Evolutionary conservation across 2,329 filamentous ascomycete species (phyloP).

Genomic region (Neoascochyta sp.): DNA sequence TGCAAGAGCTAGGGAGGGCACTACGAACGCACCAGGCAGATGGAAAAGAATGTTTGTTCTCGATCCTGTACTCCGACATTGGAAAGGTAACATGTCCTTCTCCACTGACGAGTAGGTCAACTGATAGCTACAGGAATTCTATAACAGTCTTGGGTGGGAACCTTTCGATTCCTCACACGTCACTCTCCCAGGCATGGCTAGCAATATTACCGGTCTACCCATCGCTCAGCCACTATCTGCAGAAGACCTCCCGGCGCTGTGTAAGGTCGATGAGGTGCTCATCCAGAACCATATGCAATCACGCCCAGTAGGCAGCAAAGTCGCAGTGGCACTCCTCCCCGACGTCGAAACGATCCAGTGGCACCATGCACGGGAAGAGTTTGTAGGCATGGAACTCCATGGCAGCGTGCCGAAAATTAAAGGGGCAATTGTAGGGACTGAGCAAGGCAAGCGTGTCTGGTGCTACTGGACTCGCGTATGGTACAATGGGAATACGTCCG

Average conservation of each 20-base stretch:
- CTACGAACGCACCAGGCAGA: slow-evolving; percentile 53
- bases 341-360: slow-evolving; percentile 66
- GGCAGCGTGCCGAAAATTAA: slow-evolving; percentile 57
- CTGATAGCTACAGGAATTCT: slow-evolving; percentile 69
- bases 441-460: slow-evolving; percentile 61
- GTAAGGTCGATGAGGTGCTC: slow-evolving; percentile 60
- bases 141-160: slow-evolving; percentile 73
- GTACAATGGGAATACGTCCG: slow-evolving; percentile 52
- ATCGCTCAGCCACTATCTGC: slow-evolving; percentile 51
- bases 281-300: slow-evolving; percentile 54
- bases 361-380: slow-evolving; percentile 79
- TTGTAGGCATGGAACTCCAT: slow-evolving; percentile 64
- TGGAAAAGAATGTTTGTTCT: slow-evolving; percentile 55
- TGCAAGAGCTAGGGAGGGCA: slow-evolving; percentile 60
- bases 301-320: slow-evolving; percentile 42
- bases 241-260: slow-evolving; percentile 59
- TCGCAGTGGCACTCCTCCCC: slow-evolving; percentile 63
- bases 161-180: slow-evolving; percentile 71
- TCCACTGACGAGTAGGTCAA: slow-evolving; percentile 53
- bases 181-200: slow-evolving; percentile 11
- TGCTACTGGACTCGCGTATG: slow-evolving; percentile 68
- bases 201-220: slow-evolving; percentile 10
- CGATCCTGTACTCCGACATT: slow-evolving; percentile 81
- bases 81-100: slow-evolving; percentile 54
- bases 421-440: slow-evolving; percentile 62